Evolutionary conservation across 305 asterid genomes (phyloP).

Genomic region (Andrographis paniculata): DNA sequence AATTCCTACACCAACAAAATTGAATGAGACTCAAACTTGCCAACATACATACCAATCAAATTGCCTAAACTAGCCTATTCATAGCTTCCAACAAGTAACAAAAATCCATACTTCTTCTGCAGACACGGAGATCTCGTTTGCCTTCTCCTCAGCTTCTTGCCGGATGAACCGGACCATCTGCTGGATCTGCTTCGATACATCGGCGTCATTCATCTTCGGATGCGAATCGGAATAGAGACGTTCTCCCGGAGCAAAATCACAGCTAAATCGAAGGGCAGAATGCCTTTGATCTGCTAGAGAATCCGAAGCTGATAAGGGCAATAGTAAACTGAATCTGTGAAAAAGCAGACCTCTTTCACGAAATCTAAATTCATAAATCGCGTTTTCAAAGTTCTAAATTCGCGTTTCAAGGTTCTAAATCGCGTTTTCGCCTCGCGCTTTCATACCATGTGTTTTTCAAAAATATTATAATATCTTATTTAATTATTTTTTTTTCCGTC

Average conservation of each 20-base stretch:
- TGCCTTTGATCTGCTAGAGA: no score
- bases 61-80: neutral
- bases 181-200: constrained; percentile 93
- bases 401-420: no score
- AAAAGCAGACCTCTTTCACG: no score
- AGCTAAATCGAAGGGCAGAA: no score
- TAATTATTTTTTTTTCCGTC: no score
- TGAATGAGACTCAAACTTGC: neutral
- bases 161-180: constrained; percentile 97
- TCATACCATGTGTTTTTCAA: no score
- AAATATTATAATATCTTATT: no score
- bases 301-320: no score
- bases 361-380: no score
- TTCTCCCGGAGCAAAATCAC: neutral
- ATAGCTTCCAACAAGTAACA: neutral
- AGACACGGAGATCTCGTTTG: constrained; percentile 85
- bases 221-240: neutral
- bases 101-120: constrained; percentile 66
- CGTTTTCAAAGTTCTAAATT: no score
- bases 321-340: no score
- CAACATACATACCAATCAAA: neutral
- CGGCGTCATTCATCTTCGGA: constrained; percentile 68
- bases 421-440: no score
- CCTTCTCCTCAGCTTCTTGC: constrained; percentile 92
- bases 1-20: constrained; percentile 45